phyloP scores from a whole-genome alignment of 2,329 filamentous ascomycete genomes.

The Ilyonectria robusta region DNA sequence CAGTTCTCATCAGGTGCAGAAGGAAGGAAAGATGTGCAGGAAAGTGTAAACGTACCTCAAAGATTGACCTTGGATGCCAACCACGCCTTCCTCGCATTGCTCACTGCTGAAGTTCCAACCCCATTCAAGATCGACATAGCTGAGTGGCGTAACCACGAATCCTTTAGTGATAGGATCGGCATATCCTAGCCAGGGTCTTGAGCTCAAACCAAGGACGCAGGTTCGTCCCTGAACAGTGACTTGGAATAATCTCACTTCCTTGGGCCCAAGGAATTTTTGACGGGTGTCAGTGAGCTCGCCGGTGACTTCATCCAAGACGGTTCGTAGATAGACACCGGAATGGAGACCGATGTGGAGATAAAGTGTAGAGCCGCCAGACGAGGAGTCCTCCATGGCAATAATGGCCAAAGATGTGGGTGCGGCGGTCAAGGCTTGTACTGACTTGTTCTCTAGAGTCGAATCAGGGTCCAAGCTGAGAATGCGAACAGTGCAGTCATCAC shows the following conservation, averaged over 20 bases:
- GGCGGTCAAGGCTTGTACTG: conserved; percentile 92
- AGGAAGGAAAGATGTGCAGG: conserved; percentile 52
- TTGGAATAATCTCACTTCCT: conserved; percentile 89
- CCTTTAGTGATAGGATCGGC: conserved; percentile 88
- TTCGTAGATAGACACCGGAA: conserved; percentile 95
- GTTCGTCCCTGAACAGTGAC: conserved; percentile 90
- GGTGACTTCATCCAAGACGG: conserved; percentile 93
- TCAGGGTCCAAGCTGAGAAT: conserved; percentile 93
- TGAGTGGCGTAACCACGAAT: conserved; percentile 93
- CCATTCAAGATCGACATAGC: conserved; percentile 90
- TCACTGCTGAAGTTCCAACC: conserved; percentile 98
- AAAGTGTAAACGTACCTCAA: conserved; percentile 74
- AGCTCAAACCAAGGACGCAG: conserved; percentile 90
- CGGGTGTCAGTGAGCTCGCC: conserved; percentile 96
- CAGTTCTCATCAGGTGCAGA: conserved; percentile 74
- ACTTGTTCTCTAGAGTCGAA: conserved; percentile 91
- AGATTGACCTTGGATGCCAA: conserved; percentile 91
- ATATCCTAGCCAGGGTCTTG: conserved; percentile 96
- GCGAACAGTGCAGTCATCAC: conserved; percentile 95
- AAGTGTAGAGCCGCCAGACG: conserved; percentile 87
- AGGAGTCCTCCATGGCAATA: conserved; percentile 96
- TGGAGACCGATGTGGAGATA: conserved; percentile 97
- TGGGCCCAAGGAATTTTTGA: conserved; percentile 93
- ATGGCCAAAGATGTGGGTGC: conserved; percentile 91
- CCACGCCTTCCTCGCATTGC: conserved; percentile 93